Base-by-base conservation (phyloP, 2,329 filamentous ascomycete species). In the Alternaria sp. region DNA sequence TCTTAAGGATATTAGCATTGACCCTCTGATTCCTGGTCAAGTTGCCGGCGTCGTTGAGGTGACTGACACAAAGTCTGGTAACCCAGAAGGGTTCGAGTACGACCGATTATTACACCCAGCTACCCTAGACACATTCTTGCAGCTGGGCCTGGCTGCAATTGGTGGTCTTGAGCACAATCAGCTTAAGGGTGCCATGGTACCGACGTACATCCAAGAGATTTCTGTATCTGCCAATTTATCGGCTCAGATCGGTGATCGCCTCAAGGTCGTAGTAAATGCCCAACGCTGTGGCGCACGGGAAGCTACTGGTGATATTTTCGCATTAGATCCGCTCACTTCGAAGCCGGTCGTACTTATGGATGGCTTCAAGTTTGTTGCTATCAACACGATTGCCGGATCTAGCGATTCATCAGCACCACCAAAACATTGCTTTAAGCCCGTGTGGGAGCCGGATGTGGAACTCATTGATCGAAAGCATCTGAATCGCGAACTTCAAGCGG, bases 101-200 rank as follows among this genome's bases (percentile, higher is more conserved):
- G 52, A 59, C 5, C 50, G 61, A 23, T 7, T 68, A 10, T 45
- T 70, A 10, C 67, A 70, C 37, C 67, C 67, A 7, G 54, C 63
- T n/a, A 59, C 58, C n/a, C 48, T 68, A 9, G 66, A 68, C 40
- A 53, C 48, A 17, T 56, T 65, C 29, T 26, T 69, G 5, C 66
- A 67, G 23, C 41, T 62, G 13, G 54, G 49, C 1, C 39, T 65
- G 21, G 56, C 55, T 9, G 59, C 59, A 1, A 39, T 59, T 4
- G 54, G 58, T 14, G 56, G 59, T 14, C n/a, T 11, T 17, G 54
- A 52, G 10, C 29, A 60, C 13, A 17, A 24, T n/a, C 42, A 45
- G 7, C 39, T 56, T 13, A 56, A 50, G 10, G 44, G 45, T 13
- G 57, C 65, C 4, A 56, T 63, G 52, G 57, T 68, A 1, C 65